Base-by-base conservation (phyloP, 192 early-diverging fungal species). In the Dissophora ornata region DNA sequence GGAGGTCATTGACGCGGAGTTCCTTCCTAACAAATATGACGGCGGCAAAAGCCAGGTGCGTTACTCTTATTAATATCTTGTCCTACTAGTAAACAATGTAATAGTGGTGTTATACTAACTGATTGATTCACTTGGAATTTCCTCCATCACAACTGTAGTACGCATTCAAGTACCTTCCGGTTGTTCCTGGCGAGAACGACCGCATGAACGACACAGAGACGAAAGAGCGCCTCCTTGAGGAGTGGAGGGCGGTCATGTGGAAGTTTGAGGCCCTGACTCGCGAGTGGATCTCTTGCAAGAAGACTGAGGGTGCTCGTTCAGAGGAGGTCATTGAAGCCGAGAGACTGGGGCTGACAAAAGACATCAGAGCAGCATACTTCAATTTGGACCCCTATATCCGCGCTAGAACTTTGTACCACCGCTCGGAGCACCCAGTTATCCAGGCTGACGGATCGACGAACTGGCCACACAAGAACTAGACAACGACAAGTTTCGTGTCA, bases 1-100 rank as follows among this genome's bases (percentile, higher is more conserved):
- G 1, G 46, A 86, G 16, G 92, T 81, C 44, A 92, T 96, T 50
- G 82, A 81, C 15, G 63, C 80, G 5, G 79, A 78, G 21, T 54
- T 85, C 32, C 51, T 96, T 26, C 88, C 90, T 13, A 52, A 64
- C n/a, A 78, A 59, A 19, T 79, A 89, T 11, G 26, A 62, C 0
- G 88, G 89, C 30, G 94, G 93, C 42, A 56, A 63, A 16, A 69
- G 80, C 19, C 26, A 38, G 36, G 36, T 38, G 12, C 12, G 36
- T 38, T 38, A 12, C 5, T 9, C 36, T 9, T 38, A 38, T 5
- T 38, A n/a, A n/a, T n/a, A n/a, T n/a, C n/a, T n/a, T n/a, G n/a
- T n/a, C n/a, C n/a, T n/a, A n/a, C n/a, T n/a, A n/a, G n/a, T n/a
- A n/a, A n/a, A n/a, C n/a, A n/a, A n/a, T n/a, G n/a, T n/a, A n/a